Evolutionary conservation across 2,329 filamentous ascomycete species (phyloP).

Genomic region (Trichoderma koningii): DNA sequence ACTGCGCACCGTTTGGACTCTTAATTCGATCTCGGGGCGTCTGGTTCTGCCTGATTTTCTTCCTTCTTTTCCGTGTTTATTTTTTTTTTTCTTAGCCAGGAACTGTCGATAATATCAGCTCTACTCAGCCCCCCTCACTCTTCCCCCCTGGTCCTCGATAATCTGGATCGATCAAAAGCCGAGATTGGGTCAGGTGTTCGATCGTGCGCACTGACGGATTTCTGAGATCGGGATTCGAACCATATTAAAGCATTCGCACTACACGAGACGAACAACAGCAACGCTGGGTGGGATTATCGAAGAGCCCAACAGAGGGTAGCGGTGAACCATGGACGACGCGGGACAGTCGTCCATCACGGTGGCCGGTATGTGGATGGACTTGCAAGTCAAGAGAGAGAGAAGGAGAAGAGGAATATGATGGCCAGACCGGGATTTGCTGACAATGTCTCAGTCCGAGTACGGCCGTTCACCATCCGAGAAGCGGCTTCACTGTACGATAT

Average conservation of each 20-base stretch:
- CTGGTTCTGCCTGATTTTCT: slow-evolving; percentile 10
- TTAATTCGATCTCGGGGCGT: not conserved
- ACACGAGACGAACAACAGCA: not conserved
- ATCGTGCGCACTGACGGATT: slow-evolving; percentile 8
- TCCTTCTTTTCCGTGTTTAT: not conserved
- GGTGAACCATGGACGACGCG: slow-evolving; percentile 33
- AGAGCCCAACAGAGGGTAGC: not conserved
- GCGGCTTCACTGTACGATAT: slow-evolving; percentile 80
- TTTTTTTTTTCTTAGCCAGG: not conserved
- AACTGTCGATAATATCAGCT: not conserved
- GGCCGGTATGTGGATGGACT: slow-evolving; percentile 47
- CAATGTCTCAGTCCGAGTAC: slow-evolving; percentile 61
- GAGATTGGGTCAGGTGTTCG: not conserved
- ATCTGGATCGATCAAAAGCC: not conserved
- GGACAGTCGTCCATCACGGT: slow-evolving; percentile 60
- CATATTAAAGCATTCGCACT: slow-evolving; percentile 1
- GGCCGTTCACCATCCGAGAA: slow-evolving; percentile 82
- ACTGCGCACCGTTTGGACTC: not conserved
- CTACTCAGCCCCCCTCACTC: slow-evolving; percentile 16
- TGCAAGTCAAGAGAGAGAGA: not conserved
- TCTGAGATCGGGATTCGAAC: not conserved
- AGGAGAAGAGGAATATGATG: too few relatives aligned
- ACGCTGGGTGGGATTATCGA: not conserved
- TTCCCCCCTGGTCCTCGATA: slow-evolving; percentile 15
- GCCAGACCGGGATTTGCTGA: slow-evolving; percentile 32